Base-by-base conservation (phyloP, 371 early-diverging fungal species). In the Mortierella sp. region DNA sequence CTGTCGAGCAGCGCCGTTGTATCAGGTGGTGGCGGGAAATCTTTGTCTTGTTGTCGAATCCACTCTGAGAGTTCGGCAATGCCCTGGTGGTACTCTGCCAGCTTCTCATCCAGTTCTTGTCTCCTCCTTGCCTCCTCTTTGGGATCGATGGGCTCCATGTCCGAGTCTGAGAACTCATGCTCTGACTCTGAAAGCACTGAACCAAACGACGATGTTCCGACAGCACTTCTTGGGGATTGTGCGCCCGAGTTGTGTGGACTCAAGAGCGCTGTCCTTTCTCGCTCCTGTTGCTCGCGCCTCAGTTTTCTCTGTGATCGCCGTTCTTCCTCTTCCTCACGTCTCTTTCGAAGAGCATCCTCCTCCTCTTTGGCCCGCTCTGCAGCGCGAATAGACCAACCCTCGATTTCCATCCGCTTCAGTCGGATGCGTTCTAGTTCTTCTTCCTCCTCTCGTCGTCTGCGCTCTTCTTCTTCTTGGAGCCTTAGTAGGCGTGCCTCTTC, bases 311-410 rank as follows among this genome's bases (percentile, higher is more conserved):
- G 69, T 15, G 63, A 49, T 8, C 56, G 52, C 52, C 52, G 55
- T 28, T 60, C 69, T 23, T 59, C 69, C 19, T 75, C 76, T 49
- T 75, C 76, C 24, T 75, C 64, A 5, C 58, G 59, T 34, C 61
- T 49, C 46, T 64, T 69, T 52, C 64, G 28, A 12, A 63, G 76
- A 19, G 76, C 76, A 17, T 75, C 75, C 34, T 75, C 75, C 30
- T 75, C 76, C 31, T 75, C 76, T 17, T 43, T 59, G 15, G 65
- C 70, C 3, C 70, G 58, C 39, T 73, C 73, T 21, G 73, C 64
- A 8, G 70, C 76, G 24, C 76, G 65, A 47, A 68, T 47, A 26
- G 76, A 75, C 76, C 76, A 75, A 46, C 76, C 70, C 56, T 75
- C 72, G 49, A 78, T 71, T 34, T 71, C 72, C 68, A 72, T 55